A percentile compares a stretch with the other conserved stretches of the same genome.
These are phyloP conservation scores for Geoglossum glabrum DNA, from an alignment of 495 filamentous ascomycete species.

Conservation along the genomic window DNA sequence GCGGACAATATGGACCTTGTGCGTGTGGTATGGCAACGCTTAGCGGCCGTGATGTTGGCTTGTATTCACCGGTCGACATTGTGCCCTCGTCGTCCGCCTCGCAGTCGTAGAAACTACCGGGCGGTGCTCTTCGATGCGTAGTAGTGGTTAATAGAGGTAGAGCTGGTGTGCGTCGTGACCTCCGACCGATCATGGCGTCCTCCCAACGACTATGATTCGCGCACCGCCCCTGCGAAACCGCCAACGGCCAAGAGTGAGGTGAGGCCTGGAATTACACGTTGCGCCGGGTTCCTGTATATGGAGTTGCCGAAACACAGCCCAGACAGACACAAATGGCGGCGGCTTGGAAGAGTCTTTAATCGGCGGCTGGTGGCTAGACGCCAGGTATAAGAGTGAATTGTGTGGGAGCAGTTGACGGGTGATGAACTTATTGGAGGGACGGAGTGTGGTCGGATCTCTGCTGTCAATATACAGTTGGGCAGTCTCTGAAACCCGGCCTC, in stretches of 20 bases:
- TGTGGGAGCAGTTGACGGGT: neutral
- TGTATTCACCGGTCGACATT: constrained; percentile 27
- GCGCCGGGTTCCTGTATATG: neutral
- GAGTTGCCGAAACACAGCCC: neutral
- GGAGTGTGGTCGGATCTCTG: too few relatives aligned
- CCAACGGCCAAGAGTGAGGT: neutral
- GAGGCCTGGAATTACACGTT: neutral
- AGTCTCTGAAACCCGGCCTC: neutral
- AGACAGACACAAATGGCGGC: neutral
- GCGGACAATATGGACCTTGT: constrained; percentile 41
- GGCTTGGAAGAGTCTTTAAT: neutral
- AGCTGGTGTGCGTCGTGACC: neutral
- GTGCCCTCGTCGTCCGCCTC: constrained; percentile 37
- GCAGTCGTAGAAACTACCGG: constrained; percentile 24
- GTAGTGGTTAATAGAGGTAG: neutral
- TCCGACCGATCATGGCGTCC: constrained; percentile 6
- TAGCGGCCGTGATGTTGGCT: constrained; percentile 31
- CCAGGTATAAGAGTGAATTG: neutral
- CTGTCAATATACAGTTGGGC: neutral
- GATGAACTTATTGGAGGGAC: too few relatives aligned
- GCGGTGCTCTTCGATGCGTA: neutral
- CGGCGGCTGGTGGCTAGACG: too few relatives aligned
- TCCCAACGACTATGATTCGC: neutral
- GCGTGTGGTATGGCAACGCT: constrained; percentile 39
- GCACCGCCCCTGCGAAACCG: neutral